Evolutionary conservation across 176 grass and related monocot species (phyloP).

Genomic region (Metroxylon sagu): DNA sequence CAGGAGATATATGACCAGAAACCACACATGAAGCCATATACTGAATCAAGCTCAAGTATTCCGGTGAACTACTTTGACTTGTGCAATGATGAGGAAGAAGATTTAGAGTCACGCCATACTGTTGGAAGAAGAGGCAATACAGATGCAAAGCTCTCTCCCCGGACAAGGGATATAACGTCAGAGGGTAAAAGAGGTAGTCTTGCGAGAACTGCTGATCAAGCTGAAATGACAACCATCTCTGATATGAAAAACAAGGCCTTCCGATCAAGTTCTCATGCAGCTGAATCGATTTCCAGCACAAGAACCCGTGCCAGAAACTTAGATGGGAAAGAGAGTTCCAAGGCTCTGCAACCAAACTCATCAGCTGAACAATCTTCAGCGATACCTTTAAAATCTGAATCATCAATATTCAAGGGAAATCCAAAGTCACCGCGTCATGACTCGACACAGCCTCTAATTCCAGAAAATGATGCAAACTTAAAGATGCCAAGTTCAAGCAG

Average conservation of each 20-base stretch:
- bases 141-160: conserved; percentile 45
- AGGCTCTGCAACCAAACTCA: background rate
- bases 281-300: background rate
- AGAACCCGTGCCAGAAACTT: background rate
- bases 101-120: conserved; percentile 16
- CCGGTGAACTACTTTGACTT: conserved; percentile 29
- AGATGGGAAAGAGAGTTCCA: background rate
- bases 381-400: conserved; percentile 21
- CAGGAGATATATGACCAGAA: conserved; percentile 7
- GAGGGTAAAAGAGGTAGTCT: conserved; percentile 22
- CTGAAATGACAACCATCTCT: background rate
- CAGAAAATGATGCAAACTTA: conserved; percentile 20
- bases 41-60: conserved; percentile 26
- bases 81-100: conserved; percentile 33
- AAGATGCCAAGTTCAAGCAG: background rate
- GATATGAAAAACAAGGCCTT: conserved; percentile 11
- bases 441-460: conserved; percentile 6
- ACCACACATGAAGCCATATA: conserved; percentile 9
- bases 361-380: conserved; percentile 18
- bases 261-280: background rate
- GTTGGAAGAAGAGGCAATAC: conserved; percentile 22
- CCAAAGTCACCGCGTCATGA: conserved; percentile 14
- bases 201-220: conserved; percentile 4
- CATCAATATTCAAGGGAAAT: conserved; percentile 24
- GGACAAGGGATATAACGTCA: conserved; percentile 38